Base-by-base conservation (phyloP, 352 stramenopile species). In the Globisporangium solare region DNA sequence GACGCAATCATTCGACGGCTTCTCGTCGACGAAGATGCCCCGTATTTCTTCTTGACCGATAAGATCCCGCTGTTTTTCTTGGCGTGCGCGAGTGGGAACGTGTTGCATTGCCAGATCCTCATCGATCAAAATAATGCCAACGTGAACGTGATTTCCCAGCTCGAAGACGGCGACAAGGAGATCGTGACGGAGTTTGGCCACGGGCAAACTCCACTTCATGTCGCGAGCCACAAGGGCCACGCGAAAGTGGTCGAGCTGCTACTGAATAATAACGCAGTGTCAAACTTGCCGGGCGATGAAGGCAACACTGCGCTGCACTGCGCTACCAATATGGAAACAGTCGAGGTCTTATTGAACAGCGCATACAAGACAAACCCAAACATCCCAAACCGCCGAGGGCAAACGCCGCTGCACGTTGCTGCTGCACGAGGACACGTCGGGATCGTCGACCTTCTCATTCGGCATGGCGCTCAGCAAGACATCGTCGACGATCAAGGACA, bases 401-500 rank as follows among this genome's bases (percentile, higher is more conserved):
- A 85, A 41, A 89, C 84, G 17, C 74, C 85, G 10, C 58, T 94
- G 24, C 85, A 94, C 37, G 68, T 92, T 59, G 83, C 82, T 39
- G 79, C 85, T 2, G 70, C 74, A 1, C 76, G 66, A 18, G 85
- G 85, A 46, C 71, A 89, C 42, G 80, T 92, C n/a, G 79, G 73
- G n/a, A 69, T 92, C 14, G 83, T 94, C 12, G 74, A 86, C 49
- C 72, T 89, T 48, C 66, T 94, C 10, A 76, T 92, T 18, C 79
- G 70, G 13, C 71, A 89, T 60, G 75, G 76, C 41, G 81, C 80
- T 3, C 71, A 93, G 35, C 79, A 88, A 56, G 74, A 86, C 43
- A 77, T 85, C 50, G 56, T 93, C 2, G 85, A 94, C 52, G 85
- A 94, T 42, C 80, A 94, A 72, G 85, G 85, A 1, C 85, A 94